Percentiles rank a stretch among this genome's conserved stretches.
Evolutionary conservation across 140 eudicot genomes (phyloP).

Genomic region (Stevia rebaudiana): DNA sequence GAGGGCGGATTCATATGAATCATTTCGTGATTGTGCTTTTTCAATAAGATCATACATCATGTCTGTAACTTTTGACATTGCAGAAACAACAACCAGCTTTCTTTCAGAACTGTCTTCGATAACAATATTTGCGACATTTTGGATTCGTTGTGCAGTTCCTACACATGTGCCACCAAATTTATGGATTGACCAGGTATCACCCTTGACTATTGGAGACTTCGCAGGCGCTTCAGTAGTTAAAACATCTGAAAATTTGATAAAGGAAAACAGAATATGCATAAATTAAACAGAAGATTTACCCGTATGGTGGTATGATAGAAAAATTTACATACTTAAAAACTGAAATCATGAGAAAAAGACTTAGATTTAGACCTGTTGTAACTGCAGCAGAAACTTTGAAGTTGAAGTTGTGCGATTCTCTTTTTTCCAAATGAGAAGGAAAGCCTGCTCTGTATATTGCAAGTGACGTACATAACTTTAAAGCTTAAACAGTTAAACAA

Average conservation of each 20-base stretch:
- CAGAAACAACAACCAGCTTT: slow-evolving; percentile 94
- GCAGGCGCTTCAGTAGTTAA: slow-evolving; percentile 40
- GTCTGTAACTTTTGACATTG: slow-evolving; percentile 98
- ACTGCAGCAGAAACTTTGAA: slow-evolving; percentile 46
- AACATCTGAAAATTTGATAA: slow-evolving; percentile 32
- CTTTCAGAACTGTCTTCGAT: slow-evolving; percentile 58
- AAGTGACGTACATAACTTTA: slow-evolving; percentile 10
- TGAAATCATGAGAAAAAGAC: background rate
- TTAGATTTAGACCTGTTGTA: slow-evolving; percentile 34
- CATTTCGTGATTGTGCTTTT: slow-evolving; percentile 81
- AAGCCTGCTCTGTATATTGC: slow-evolving; percentile 45
- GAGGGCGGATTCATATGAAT: slow-evolving; percentile 58
- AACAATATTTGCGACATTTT: slow-evolving; percentile 76
- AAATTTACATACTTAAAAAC: background rate
- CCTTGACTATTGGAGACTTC: slow-evolving; percentile 51
- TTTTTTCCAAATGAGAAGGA: slow-evolving; percentile 34
- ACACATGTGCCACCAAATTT: slow-evolving; percentile 99
- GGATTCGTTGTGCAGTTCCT: slow-evolving; percentile 77
- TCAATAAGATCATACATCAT: slow-evolving; percentile 94
- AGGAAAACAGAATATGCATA: background rate
- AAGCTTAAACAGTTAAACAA: slow-evolving; percentile 3
- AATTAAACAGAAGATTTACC: background rate
- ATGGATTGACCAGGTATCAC: slow-evolving; percentile 89
- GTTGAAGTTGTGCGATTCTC: slow-evolving; percentile 23
- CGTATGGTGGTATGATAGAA: slow-evolving; percentile 2